Conservation (phyloP, 75 land plant genomes). For the Picea sitchensis region DNA sequence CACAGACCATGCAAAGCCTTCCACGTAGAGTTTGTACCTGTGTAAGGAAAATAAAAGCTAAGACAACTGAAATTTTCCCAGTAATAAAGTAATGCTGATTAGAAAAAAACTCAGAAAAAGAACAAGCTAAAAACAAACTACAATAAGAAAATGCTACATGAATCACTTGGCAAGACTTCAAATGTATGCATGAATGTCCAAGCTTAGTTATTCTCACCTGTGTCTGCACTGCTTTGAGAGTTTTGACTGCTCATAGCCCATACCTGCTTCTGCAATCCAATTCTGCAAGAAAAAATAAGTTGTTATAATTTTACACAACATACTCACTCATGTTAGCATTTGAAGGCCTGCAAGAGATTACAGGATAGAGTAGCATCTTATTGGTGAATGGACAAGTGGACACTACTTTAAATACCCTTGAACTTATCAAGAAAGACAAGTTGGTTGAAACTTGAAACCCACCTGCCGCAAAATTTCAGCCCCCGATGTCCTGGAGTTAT, state of each 20-base stretch:
- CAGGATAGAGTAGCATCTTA: neutral
- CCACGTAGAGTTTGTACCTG: constrained; percentile 80
- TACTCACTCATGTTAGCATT: neutral
- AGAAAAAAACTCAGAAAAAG: neutral
- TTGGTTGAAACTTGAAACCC: neutral
- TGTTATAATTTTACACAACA: neutral
- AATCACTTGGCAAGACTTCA: neutral
- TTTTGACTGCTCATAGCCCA: constrained; percentile 57
- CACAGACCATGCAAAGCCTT: constrained; percentile 87
- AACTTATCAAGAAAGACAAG: neutral
- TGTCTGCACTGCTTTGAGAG: constrained; percentile 65
- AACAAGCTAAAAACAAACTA: neutral
- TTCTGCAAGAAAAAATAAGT: constrained; percentile 30
- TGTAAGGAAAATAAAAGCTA: too few relatives aligned
- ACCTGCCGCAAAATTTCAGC: constrained; percentile 71
- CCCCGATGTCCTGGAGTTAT: constrained; percentile 33
- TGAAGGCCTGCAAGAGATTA: neutral
- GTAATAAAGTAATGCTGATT: neutral
- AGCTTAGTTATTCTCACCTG: constrained; percentile 28
- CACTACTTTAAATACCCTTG: neutral
- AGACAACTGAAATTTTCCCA: neutral
- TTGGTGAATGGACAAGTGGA: neutral
- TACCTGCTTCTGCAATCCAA: constrained; percentile 55
- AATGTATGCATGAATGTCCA: neutral
- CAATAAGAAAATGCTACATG: neutral